Base-by-base conservation (phyloP, 495 filamentous ascomycete species). In the Pyrenopolyporus hunteri region DNA sequence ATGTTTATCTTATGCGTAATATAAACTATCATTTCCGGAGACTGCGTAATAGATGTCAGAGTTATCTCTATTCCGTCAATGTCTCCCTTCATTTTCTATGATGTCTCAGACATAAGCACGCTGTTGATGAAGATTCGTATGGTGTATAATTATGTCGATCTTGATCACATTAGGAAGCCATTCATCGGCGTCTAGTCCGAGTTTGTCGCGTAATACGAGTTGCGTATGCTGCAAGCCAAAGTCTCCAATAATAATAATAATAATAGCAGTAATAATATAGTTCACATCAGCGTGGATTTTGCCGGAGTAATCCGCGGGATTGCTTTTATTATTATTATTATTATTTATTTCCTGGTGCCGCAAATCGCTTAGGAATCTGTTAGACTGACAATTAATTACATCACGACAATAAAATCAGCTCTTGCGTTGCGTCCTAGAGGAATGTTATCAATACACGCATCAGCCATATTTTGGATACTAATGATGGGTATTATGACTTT, bases 1-100 rank as follows among this genome's bases (percentile, higher is more conserved):
- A 61, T 53, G 63, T 51, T 61, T 66, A 61, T 43, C 57, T 47
- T 66, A 61, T 61, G 63, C 51, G 61, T 60, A 52, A 54, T 54
- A 26, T 50, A 42, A 40, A 52, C 28, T 57, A 47, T 66, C 63
- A 66, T 66, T 57, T 66, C 63, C 63, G 63, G 61, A 37, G 33
- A n/a, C 63, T 56, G 57, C 63, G 39, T 60, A 36, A 61, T 64
- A 50, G 49, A 22, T 52, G 50, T 22, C 20, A 46, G 17, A 35
- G 37, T 16, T 52, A 46, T 35, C 20, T 64, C 33, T 55, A 45
- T 49, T 42, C 50, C 40, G 29, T 53, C 43, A 25, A 52, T 52
- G 19, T 36, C 36, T 65, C 49, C 61, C 43, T 60, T 66, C 51
- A 60, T 66, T 53, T 60, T 59, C 22, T 58, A 37, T 44, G 26